Conservation (phyloP, 257 asterid species). For the Pogostemon cablin region DNA sequence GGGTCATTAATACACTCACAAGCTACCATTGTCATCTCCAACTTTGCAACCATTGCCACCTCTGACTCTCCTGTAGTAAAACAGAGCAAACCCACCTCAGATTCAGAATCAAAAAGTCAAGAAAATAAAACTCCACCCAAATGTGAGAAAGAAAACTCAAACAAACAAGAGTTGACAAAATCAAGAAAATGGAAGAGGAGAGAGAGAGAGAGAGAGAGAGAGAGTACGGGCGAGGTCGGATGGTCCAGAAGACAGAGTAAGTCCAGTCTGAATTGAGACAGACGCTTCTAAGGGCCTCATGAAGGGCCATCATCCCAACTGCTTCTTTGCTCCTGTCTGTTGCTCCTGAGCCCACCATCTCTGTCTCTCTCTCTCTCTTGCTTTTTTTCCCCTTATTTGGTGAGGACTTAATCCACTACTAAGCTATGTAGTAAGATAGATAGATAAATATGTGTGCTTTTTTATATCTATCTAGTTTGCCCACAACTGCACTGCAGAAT, state of each 20-base stretch:
- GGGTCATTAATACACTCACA: constrained; percentile 58
- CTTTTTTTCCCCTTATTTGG: background rate
- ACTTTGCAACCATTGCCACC: constrained; percentile 98
- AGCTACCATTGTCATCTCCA: constrained; percentile 98
- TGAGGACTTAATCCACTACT: constrained; percentile 16
- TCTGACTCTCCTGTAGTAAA: constrained; percentile 77
- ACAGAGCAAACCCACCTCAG: constrained; percentile 10
- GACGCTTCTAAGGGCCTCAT: constrained; percentile 92
- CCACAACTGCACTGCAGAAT: constrained; percentile 32
- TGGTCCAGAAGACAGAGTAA: constrained; percentile 99
- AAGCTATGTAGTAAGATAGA: constrained; percentile 31
- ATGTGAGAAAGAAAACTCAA: background rate
- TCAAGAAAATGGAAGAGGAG: constrained; percentile 26
- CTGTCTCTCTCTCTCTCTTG: constrained; percentile 31
- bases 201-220: constrained; percentile 20
- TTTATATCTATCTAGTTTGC: constrained; percentile 32
- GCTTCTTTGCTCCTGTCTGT: constrained; percentile 99
- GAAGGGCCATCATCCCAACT: constrained; percentile 99
- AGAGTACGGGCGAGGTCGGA: constrained; percentile 92
- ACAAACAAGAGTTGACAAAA: background rate
- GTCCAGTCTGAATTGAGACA: constrained; percentile 99
- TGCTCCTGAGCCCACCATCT: constrained; percentile 99
- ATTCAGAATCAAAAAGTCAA: constrained; percentile 14
- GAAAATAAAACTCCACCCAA: background rate
- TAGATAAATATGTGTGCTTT: constrained; percentile 14